Conservation (phyloP, 257 asterid species). For the Cruciata laevipes region DNA sequence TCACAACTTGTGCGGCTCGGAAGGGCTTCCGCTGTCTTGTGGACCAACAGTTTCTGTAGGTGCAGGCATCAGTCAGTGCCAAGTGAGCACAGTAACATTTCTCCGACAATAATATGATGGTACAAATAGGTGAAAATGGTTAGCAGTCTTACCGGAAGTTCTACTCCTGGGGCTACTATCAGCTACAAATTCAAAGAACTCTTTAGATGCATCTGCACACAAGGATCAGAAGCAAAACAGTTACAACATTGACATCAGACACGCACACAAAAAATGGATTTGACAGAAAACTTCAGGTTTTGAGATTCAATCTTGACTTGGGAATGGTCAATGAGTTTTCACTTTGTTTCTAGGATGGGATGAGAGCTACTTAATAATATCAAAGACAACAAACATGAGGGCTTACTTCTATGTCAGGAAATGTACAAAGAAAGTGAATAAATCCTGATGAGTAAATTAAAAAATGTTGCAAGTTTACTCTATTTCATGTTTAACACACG, state of each 20-base stretch:
- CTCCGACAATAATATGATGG: background rate
- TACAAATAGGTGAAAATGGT: background rate
- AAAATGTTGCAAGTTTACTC: background rate
- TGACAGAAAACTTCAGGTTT: background rate
- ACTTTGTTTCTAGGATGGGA: background rate
- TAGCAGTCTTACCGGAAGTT: slow-evolving; percentile 30
- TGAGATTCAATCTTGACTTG: background rate
- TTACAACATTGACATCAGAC: background rate
- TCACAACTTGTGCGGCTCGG: slow-evolving; percentile 12
- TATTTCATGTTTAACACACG: background rate
- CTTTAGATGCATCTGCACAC: slow-evolving; percentile 36
- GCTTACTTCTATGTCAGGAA: background rate
- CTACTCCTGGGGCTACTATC: slow-evolving; percentile 24
- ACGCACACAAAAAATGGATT: background rate
- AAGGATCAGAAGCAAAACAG: slow-evolving; percentile 3
- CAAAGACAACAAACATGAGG: background rate
- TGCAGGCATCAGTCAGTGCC: background rate
- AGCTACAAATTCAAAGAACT: slow-evolving; percentile 30
- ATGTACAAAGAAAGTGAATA: background rate
- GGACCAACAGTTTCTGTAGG: slow-evolving; percentile 12
- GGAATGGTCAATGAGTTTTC: background rate
- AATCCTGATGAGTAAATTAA: background rate
- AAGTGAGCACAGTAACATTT: background rate
- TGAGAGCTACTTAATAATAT: background rate
- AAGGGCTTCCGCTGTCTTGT: slow-evolving; percentile 6